Evolutionary conservation across 805 yeast species (phyloP).

Genomic region (Candida pseudoglaebosa): DNA sequence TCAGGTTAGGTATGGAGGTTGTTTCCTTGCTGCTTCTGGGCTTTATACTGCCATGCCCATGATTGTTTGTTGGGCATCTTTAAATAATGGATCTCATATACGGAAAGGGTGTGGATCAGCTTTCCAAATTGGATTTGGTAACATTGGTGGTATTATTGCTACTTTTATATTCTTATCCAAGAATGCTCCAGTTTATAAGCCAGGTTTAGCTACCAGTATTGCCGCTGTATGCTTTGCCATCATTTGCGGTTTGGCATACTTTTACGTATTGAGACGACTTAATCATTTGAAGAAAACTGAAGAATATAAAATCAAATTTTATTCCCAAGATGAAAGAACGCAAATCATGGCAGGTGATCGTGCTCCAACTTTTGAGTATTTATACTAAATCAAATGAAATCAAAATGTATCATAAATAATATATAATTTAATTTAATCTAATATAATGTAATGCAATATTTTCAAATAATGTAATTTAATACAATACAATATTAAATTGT

Average conservation of each 20-base stretch:
- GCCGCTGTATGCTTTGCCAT: conserved; percentile 46
- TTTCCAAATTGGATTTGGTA: conserved; percentile 67
- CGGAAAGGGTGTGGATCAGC: conserved; percentile 58
- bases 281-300: conserved; percentile 23
- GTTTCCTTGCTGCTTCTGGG: conserved; percentile 58
- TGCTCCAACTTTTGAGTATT: conserved; percentile 32
- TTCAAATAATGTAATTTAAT: too few species aligned
- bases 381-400: conserved; percentile 18
- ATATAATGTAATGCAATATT: too few species aligned
- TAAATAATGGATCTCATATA: conserved; percentile 61
- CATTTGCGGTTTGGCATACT: conserved; percentile 29
- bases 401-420: background rate
- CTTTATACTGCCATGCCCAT: conserved; percentile 64
- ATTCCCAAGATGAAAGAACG: conserved; percentile 23
- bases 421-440: too few species aligned
- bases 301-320: conserved; percentile 23
- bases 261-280: conserved; percentile 20
- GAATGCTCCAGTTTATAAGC: conserved; percentile 57
- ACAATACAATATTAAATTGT: too few species aligned
- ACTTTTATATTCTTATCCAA: conserved; percentile 50
- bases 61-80: conserved; percentile 62
- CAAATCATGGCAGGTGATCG: conserved; percentile 34
- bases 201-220: conserved; percentile 51
- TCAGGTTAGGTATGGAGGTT: conserved; percentile 52
- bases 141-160: conserved; percentile 68